Evolutionary conservation across 208 protist genomes (phyloP).

Genomic region (Giardia muris): DNA sequence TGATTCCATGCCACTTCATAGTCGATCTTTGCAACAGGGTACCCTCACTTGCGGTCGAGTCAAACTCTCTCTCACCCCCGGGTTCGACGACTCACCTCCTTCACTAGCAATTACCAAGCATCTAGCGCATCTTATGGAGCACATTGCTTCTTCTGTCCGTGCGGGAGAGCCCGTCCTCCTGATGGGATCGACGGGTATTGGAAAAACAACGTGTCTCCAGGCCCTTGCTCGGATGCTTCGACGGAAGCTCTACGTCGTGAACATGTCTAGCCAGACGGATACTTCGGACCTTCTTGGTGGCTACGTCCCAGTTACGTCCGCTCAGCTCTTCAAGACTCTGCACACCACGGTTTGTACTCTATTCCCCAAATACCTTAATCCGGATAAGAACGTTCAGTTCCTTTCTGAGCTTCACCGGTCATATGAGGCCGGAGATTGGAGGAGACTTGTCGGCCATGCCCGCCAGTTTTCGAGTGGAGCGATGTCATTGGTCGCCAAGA

Average conservation of each 20-base stretch:
- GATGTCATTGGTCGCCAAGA: neutral
- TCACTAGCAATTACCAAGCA: constrained; percentile 56
- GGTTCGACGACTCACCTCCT: too few species aligned
- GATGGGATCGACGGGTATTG: constrained; percentile 92
- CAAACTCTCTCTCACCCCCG: too few species aligned
- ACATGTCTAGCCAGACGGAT: constrained; percentile 96
- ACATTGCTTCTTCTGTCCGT: constrained; percentile 65
- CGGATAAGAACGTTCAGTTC: constrained; percentile 31
- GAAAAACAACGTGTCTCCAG: constrained; percentile 67
- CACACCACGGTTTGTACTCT: neutral
- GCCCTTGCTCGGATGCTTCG: constrained; percentile 53
- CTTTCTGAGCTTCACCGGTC: constrained; percentile 44
- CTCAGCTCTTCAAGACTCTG: neutral
- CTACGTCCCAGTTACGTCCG: constrained; percentile 82
- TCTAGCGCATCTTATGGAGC: constrained; percentile 73
- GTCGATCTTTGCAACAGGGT: too few species aligned
- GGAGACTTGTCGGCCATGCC: constrained; percentile 23
- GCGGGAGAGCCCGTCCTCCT: constrained; percentile 72
- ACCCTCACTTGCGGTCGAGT: too few species aligned
- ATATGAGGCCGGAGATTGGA: constrained; percentile 21
- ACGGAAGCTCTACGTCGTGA: constrained; percentile 66
- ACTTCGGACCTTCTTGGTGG: constrained; percentile 92
- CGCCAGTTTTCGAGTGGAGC: neutral
- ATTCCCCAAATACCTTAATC: constrained; percentile 2
- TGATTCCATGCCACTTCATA: too few species aligned